Base-by-base conservation (phyloP, 495 filamentous ascomycete species). In the Pyrenopolyporus hunteri region DNA sequence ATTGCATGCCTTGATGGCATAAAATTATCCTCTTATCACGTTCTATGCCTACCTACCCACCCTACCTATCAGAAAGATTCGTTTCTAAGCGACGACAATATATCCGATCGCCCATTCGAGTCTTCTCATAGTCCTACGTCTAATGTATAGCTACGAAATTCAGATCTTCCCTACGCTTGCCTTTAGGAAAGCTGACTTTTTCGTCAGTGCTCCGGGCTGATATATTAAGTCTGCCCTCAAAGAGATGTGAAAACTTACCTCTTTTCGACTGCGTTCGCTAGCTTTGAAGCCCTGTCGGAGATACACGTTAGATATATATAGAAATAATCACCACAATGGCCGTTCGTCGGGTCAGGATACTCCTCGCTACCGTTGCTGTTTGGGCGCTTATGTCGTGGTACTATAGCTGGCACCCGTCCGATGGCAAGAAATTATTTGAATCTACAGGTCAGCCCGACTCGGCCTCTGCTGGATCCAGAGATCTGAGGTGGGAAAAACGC, bases 361-460 rank as follows among this genome's bases (percentile, higher is more conserved):
- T 71, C 11, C 59, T 71, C 42, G 69, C 66, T 49, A 63, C 68
- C 16, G 22, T 71, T 17, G 22, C 47, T n/a, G 50, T 71, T 13
- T 71, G 69, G 69, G 54, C 50, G 10, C 57, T 71, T 42, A 66
- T 42, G 10, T 67, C 69, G 13, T 71, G 63, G 66, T 69, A 69
- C 32, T 71, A 69, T 55, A 62, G 35, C 37, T 71, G 66, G 50
- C 45, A 46, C n/a, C 50, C 63, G 19, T 55, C 66, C 14, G 32
- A 19, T 29, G 51, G 36, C 13, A 37, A 47, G 31, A 35, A 33
- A 11, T 6, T 67, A 20, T 63, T 65, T 17, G 19, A 29, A 7
- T 56, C 53, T 26, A 20, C 45, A 16, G 43, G 40, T 19, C 63
- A 22, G 26, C 2, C 29, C 16, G 28, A 13, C 23, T 37, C 45